Base-by-base conservation (phyloP, 176 grass and related monocot species). In the maize (Zea mays) region DNA sequence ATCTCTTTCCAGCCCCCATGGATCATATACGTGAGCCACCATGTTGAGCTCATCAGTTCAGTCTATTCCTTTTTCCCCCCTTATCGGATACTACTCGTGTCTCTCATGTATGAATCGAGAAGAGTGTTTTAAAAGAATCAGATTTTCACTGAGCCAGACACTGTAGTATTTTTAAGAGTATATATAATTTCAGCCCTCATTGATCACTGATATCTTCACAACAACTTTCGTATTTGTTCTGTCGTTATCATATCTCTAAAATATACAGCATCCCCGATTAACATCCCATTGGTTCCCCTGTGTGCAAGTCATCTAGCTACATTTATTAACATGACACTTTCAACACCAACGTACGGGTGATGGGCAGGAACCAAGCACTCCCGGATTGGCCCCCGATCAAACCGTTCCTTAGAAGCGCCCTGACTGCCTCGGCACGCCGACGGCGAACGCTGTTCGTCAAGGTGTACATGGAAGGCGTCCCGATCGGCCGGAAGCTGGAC, bases 391-490 rank as follows among this genome's bases (percentile, higher is more conserved):
- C 84, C 47, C 90, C 87, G 36, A 90, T 90, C 87, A 90, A 90
- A 55, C 73, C 81, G 0, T 86, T 93, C 79, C 84, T 93, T 36
- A 87, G 87, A 82, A 93, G 81, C 43, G 63, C 87, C 50, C 58
- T 90, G 6, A 69, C 54, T 5, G 64, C 79, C 2, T 85, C 85
- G 6, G 59, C 45, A 42, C 62, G 44, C 61, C 20, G 44, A 45
- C 69, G 63, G 52, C 62, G 50, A 13, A 79, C 81, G 56, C 59
- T 90, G 59, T 90, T 87, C 4, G 85, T 93, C 8, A 93, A 93
- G 79, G 91, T 93, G 47, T 93, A 93, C 36, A 93, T 90, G 91
- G 91, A 93, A 77, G 87, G 91, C 10, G 49, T 93, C 51, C 87
- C 85, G 35, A 93, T 93, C 27, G 91, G 91, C 42, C 80, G 91